Conservation (phyloP, 2,329 filamentous ascomycete genomes). For the Arthrocladium fulminans region DNA sequence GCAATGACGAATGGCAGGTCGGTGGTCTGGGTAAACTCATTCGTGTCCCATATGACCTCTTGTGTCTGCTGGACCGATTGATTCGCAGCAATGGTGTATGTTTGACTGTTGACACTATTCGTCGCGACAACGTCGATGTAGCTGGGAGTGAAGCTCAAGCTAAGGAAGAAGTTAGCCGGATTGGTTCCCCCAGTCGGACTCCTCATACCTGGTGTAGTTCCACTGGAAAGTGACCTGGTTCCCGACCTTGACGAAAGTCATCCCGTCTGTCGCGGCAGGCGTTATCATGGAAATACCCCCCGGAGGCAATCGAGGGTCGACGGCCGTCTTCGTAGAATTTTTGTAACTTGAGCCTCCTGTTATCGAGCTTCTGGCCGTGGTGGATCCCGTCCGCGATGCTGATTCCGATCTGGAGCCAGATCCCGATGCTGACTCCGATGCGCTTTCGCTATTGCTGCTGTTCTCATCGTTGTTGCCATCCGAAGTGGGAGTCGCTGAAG, state of each 20-base stretch:
- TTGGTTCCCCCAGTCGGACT: too few relatives aligned
- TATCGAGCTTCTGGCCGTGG: neutral
- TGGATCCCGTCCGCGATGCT: conserved; percentile 1
- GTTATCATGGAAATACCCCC: conserved; percentile 56
- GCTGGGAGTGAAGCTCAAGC: conserved; percentile 47
- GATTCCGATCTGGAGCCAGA: conserved; percentile 3
- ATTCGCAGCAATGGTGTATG: conserved; percentile 55
- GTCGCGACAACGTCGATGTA: conserved; percentile 54
- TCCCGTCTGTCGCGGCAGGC: conserved; percentile 41
- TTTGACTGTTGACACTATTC: conserved; percentile 49
- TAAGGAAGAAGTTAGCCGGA: conserved; percentile 3
- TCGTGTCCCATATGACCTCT: conserved; percentile 53
- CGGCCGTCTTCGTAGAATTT: conserved; percentile 30
- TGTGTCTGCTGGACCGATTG: conserved; percentile 46
- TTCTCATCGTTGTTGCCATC: conserved; percentile 11
- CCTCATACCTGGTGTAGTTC: conserved; percentile 53
- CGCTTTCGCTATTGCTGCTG: conserved; percentile 6
- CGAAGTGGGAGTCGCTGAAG: conserved; percentile 11
- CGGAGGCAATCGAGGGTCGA: conserved; percentile 46
- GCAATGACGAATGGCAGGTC: conserved; percentile 48
- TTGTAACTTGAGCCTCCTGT: conserved; percentile 19
- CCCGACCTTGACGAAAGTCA: conserved; percentile 54
- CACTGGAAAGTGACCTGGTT: conserved; percentile 55
- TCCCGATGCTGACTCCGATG: neutral
- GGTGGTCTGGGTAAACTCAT: conserved; percentile 40